Percentiles rank a stretch among this genome's conserved stretches.
phyloP scores from a whole-genome alignment of 2,329 filamentous ascomycete genomes.

The Colletotrichum sidae region DNA sequence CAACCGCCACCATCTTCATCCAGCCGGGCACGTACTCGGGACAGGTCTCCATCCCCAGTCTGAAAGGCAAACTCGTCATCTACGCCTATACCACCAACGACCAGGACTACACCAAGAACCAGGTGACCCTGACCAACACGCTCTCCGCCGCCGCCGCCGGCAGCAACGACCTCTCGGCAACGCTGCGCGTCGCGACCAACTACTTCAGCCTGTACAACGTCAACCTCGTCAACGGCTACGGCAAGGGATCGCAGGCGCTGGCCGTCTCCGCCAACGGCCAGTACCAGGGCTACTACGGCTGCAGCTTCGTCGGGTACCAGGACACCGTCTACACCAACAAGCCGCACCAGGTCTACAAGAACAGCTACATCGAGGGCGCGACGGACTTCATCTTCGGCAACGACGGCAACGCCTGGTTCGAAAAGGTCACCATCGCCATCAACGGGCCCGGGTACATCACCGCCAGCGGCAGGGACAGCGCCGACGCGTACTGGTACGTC shows the following conservation, averaged over 20 bases:
- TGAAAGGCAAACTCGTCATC: conserved; percentile 63
- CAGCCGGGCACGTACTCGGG: conserved; percentile 74
- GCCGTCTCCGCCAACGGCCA: conserved; percentile 59
- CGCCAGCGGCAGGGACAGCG: conserved; percentile 55
- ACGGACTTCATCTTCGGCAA: conserved; percentile 64
- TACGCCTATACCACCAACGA: conserved; percentile 69
- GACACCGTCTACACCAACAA: conserved; percentile 62
- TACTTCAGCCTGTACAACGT: conserved; percentile 74
- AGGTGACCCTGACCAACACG: conserved; percentile 60
- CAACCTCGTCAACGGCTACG: conserved; percentile 60
- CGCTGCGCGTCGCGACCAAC: conserved; percentile 57
- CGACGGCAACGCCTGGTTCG: conserved; percentile 56
- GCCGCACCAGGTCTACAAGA: conserved; percentile 60
- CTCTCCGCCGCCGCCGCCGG: conserved; percentile 55
- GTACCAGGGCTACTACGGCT: conserved; percentile 61
- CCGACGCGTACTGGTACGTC: conserved; percentile 57
- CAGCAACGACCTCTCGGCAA: conserved; percentile 65
- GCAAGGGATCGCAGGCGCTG: conserved; percentile 60
- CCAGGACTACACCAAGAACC: conserved; percentile 64
- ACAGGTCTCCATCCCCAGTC: conserved; percentile 65
- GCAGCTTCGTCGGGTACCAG: conserved; percentile 59
- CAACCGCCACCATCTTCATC: conserved; percentile 71
- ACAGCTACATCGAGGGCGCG: conserved; percentile 57
- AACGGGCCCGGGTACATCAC: conserved; percentile 54
- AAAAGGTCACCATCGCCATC: conserved; percentile 52